Base-by-base conservation (phyloP, 2,329 filamentous ascomycete genomes). In the Epicoccum nigrum region DNA sequence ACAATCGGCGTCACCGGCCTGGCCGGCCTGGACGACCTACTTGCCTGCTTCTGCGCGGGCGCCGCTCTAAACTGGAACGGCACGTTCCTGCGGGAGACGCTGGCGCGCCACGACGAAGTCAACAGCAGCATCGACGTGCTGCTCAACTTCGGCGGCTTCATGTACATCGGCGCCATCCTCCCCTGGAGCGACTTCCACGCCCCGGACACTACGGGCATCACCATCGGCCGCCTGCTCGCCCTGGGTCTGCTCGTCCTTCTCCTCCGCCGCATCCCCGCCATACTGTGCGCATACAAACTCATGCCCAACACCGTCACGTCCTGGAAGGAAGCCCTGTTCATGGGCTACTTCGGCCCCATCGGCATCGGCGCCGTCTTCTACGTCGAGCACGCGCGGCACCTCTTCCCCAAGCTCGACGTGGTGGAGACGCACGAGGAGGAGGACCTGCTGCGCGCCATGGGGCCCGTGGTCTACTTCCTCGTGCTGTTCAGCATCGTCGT, bases 1-100 rank as follows among this genome's bases (percentile, higher is more conserved):
- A 72, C 83, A 28, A 74, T 86, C 20, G 83, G 84, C 2, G 81
- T 82, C 0, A 82, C 80, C 49, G 83, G 83, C 20, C 74, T 77
- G 17, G 74, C 86, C 13, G 83, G 83, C 11, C 83, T 81, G 0
- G 82, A 85, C 46, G 84, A 86, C 54, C 77, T 85, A 0, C 75
- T 86, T 3, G 83, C 83, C 3, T 86, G 83, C 62, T 85, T 85
- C 50, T 76, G 82, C 2, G 83, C 84, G 0, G 84, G 84, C 6
- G 81, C 78, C 59, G 77, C 78, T 11, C 70, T 86, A 37, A 86
- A 86, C 67, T 86, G 84, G 84, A 81, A 86, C 47, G 83, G 84
- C 3, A 63, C 77, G n/a, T 86, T 81, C 58, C 79, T 85, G 2
- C 74, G 74, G 4, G 83, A 86, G 64, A 76, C 80, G 0, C 75